phyloP scores from a whole-genome alignment of 805 yeast genomes.

The Kodamaea hsintzibuensis region DNA sequence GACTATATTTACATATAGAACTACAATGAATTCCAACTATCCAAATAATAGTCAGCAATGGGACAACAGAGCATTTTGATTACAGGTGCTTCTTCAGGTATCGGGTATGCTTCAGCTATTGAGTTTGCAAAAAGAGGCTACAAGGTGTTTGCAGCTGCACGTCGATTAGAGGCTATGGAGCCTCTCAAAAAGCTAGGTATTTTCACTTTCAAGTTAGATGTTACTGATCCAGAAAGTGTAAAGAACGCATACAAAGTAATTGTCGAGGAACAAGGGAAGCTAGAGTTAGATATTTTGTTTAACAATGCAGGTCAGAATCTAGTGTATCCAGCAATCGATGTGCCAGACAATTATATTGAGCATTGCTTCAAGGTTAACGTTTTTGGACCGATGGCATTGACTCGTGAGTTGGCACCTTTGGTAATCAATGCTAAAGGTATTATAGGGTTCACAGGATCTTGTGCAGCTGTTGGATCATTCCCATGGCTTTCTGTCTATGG shows the following conservation, averaged over 20 bases:
- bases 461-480: slow-evolving; percentile 65
- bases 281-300: slow-evolving; percentile 57
- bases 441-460: slow-evolving; percentile 72
- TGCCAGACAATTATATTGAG: slow-evolving; percentile 50
- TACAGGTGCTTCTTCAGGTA: slow-evolving; percentile 59
- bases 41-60: background rate
- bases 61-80: background rate
- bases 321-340: slow-evolving; percentile 69
- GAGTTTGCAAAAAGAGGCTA: slow-evolving; percentile 53
- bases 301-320: slow-evolving; percentile 84
- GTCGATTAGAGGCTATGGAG: slow-evolving; percentile 62
- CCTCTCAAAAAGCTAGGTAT: slow-evolving; percentile 47
- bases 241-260: slow-evolving; percentile 38
- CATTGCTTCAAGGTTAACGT: slow-evolving; percentile 67
- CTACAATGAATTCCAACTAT: background rate
- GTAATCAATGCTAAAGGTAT: slow-evolving; percentile 66
- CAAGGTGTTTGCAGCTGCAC: slow-evolving; percentile 71
- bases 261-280: slow-evolving; percentile 40
- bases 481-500: slow-evolving; percentile 71
- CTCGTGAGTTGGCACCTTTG: slow-evolving; percentile 55
- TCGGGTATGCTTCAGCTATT: slow-evolving; percentile 49
- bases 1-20: too few relatives aligned
- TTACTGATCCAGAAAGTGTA: slow-evolving; percentile 51
- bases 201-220: slow-evolving; percentile 55
- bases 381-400: slow-evolving; percentile 63